Base-by-base conservation (phyloP, 805 yeast species). In the Candida sphagnicola region DNA sequence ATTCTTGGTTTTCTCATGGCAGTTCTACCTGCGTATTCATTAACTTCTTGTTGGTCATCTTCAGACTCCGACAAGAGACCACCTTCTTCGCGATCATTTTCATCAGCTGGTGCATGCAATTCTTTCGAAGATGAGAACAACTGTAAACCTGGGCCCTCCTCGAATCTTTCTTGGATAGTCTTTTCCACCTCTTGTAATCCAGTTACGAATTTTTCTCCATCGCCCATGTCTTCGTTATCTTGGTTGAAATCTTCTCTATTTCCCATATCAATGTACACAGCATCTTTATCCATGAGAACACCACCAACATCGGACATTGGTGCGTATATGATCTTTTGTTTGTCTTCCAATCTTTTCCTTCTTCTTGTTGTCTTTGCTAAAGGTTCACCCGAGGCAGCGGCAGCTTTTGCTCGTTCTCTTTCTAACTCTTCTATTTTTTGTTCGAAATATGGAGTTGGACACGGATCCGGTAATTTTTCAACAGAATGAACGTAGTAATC, bases 241-340 rank as follows among this genome's bases (percentile, higher is more conserved):
- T 77, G 71, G 13, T 73, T 77, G 58, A 85, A 85, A 28, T 74
- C 58, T 37, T 72, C 73, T 30, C 58, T 62, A 17, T 65, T 67
- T 1, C 88, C 89, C 6, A 85, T 79, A 51, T 85, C 97, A 43
- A 93, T 87, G 53, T 90, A 93, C 2, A 93, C 99, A 6, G 99
- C 96, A 67, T 93, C 99, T 57, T 85, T 90, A 65, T 93, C 99
- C 44, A 93, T 88, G 48, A 93, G 70, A 26, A 93, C 95, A 59
- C 99, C 99, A 41, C 97, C 97, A n/a, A 93, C 96, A 62, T 93
- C 98, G 34, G 97, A 86, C 99, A 93, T 93, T 35, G 99, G 99
- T 0, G 99, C 99, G 61, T 95, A 93, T 2, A 93, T 88, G 48
- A 88, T 78, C 59, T 90, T 93, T 57, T 88, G 95, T 51, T 83